phyloP scores from a whole-genome alignment of 2,329 filamentous ascomycete species.

The Thermochaetoides dissita region DNA sequence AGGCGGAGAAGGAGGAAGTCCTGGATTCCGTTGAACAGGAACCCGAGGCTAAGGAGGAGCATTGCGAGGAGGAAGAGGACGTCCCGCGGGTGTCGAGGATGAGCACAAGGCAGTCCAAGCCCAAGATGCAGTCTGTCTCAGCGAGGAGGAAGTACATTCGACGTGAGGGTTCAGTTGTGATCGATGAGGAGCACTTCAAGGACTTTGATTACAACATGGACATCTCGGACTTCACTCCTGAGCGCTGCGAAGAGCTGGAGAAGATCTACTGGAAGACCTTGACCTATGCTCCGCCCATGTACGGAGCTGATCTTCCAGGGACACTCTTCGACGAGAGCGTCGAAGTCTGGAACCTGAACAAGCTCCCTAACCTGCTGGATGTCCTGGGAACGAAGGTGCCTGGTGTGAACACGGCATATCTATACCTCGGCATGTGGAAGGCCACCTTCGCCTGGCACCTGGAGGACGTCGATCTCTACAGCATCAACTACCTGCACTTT shows the following conservation, averaged over 20 bases:
- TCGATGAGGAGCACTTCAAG: conserved; percentile 84
- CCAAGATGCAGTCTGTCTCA: conserved; percentile 61
- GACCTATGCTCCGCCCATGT: conserved; percentile 86
- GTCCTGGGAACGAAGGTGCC: conserved; percentile 91
- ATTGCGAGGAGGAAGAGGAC: conserved; percentile 31
- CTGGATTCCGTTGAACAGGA: conserved; percentile 39
- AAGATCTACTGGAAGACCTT: conserved; percentile 94
- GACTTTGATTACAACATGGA: conserved; percentile 84
- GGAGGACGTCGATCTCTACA: conserved; percentile 97
- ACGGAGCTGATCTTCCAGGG: conserved; percentile 91
- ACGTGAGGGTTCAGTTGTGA: conserved; percentile 59
- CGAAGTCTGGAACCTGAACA: conserved; percentile 84
- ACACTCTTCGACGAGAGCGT: conserved; percentile 82
- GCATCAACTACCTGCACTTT: conserved; percentile 99
- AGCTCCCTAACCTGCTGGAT: conserved; percentile 83
- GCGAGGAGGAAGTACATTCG: conserved; percentile 77
- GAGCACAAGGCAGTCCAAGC: conserved; percentile 34
- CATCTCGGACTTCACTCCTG: conserved; percentile 74
- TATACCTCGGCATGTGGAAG: conserved; percentile 99
- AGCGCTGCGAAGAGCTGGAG: conserved; percentile 89
- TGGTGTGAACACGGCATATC: conserved; percentile 93
- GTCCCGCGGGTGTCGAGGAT: conserved; percentile 32
- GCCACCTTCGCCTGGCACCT: conserved; percentile 98
- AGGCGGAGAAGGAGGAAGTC: conserved; percentile 24
- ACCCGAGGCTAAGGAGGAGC: conserved; percentile 26